phyloP scores from a whole-genome alignment of 2,329 filamentous ascomycete genomes.

The Chaetothyriales sp. region DNA sequence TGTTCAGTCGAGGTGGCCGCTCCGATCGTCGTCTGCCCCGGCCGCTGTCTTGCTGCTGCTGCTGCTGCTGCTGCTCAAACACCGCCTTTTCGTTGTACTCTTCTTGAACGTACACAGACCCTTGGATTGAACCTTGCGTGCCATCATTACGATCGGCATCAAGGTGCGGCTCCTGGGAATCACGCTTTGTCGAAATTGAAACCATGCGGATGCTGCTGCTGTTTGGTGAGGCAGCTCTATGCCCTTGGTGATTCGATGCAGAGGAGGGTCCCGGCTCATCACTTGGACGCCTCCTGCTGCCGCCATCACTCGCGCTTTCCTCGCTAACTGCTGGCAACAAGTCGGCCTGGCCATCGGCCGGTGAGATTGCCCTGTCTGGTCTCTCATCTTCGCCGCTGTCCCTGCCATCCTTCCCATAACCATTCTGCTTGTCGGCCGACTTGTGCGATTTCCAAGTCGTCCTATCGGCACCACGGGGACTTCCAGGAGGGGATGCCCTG shows the following conservation, averaged over 20 bases:
- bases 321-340: conserved; percentile 57
- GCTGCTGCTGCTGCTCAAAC: neutral
- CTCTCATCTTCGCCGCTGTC: conserved; percentile 40
- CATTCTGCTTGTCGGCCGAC: conserved; percentile 44
- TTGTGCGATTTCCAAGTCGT: conserved; percentile 47
- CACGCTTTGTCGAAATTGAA: neutral
- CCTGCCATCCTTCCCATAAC: conserved; percentile 20
- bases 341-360: conserved; percentile 39
- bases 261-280: neutral
- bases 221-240: neutral
- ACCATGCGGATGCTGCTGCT: neutral
- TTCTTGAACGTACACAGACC: neutral
- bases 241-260: neutral
- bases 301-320: neutral
- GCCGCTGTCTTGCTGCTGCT: neutral
- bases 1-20: neutral
- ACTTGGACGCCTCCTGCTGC: neutral
- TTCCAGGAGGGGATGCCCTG: conserved; percentile 17
- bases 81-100: neutral
- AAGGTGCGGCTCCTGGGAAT: neutral
- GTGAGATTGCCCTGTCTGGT: conserved; percentile 47
- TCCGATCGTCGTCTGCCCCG: neutral
- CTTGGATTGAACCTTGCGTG: neutral
- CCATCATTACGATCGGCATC: neutral
- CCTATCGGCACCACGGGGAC: conserved; percentile 31